Conservation (phyloP, 1,139 yeast genomes). For the Pichia terricola region DNA sequence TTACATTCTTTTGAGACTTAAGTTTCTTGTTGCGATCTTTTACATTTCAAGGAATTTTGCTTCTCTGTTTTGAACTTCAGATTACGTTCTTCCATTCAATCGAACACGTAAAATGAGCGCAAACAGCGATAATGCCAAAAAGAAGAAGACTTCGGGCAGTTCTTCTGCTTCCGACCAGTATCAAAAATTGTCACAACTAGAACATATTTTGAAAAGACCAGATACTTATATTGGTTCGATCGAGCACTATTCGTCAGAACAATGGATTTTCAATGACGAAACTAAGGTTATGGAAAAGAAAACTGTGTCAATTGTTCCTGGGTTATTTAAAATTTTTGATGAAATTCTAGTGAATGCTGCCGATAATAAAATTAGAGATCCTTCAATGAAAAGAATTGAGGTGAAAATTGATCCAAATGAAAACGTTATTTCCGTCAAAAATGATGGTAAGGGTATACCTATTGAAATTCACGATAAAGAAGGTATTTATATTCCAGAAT, state of each 20-base stretch:
- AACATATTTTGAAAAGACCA: constrained; percentile 94
- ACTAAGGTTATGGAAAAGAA: constrained; percentile 64
- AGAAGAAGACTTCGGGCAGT: neutral
- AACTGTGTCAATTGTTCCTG: constrained; percentile 82
- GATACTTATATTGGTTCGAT: constrained; percentile 97
- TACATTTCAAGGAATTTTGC: too few relatives aligned
- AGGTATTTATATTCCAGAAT: constrained; percentile 86
- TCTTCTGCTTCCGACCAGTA: constrained; percentile 65
- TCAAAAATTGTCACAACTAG: constrained; percentile 88
- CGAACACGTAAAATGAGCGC: neutral
- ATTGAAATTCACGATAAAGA: constrained; percentile 89
- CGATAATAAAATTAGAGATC: constrained; percentile 94
- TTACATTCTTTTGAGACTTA: too few relatives aligned
- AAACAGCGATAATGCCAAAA: neutral
- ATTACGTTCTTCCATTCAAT: too few relatives aligned
- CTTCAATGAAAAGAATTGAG: constrained; percentile 74
- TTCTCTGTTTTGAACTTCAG: too few relatives aligned
- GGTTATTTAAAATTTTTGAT: constrained; percentile 91
- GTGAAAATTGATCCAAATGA: constrained; percentile 72
- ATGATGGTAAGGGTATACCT: constrained; percentile 96
- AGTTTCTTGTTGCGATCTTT: too few relatives aligned
- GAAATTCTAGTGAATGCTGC: constrained; percentile 98
- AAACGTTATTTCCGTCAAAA: constrained; percentile 69
- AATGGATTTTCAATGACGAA: constrained; percentile 78
- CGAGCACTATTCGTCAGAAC: constrained; percentile 65